These are phyloP conservation scores for Haplosporangium sp. DNA, from an alignment of 371 early-diverging fungal species.

Conservation along the genomic window DNA sequence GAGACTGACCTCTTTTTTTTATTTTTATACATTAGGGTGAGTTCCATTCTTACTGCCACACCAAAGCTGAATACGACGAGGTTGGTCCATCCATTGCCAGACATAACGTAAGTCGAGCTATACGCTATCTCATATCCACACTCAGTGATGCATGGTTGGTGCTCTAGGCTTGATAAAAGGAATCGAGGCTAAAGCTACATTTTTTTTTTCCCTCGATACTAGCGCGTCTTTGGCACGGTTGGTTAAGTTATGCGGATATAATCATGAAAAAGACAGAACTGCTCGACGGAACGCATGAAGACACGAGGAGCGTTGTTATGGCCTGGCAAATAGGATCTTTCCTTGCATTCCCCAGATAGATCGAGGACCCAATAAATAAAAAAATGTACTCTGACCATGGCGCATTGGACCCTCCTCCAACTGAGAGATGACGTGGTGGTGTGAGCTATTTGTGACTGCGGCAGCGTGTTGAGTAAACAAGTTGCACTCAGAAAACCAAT, in stretches of 20 bases:
- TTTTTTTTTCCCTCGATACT: background rate
- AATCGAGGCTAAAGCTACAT: background rate
- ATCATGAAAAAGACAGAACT: background rate
- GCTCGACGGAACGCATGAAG: too few species aligned
- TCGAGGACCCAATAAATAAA: too few species aligned
- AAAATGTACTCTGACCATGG: too few species aligned
- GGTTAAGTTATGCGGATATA: slow-evolving; percentile 22
- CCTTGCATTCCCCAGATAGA: too few species aligned
- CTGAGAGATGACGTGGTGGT: too few species aligned
- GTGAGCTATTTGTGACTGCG: background rate
- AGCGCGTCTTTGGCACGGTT: slow-evolving; percentile 53
- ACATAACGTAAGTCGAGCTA: slow-evolving; percentile 71
- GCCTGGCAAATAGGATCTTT: too few species aligned
- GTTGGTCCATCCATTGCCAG: slow-evolving; percentile 96
- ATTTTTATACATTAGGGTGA: slow-evolving; percentile 68
- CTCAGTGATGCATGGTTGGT: background rate
- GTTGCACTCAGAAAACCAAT: background rate
- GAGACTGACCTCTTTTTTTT: background rate
- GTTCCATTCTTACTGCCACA: slow-evolving; percentile 94
- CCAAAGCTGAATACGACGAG: slow-evolving; percentile 98
- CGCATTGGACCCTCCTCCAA: too few species aligned
- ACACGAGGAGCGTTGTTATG: too few species aligned
- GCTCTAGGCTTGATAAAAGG: background rate
- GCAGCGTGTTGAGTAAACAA: background rate
- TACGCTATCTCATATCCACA: background rate